Evolutionary conservation across 208 protist genomes (phyloP).

Genomic region (Strigomonas culicis): DNA sequence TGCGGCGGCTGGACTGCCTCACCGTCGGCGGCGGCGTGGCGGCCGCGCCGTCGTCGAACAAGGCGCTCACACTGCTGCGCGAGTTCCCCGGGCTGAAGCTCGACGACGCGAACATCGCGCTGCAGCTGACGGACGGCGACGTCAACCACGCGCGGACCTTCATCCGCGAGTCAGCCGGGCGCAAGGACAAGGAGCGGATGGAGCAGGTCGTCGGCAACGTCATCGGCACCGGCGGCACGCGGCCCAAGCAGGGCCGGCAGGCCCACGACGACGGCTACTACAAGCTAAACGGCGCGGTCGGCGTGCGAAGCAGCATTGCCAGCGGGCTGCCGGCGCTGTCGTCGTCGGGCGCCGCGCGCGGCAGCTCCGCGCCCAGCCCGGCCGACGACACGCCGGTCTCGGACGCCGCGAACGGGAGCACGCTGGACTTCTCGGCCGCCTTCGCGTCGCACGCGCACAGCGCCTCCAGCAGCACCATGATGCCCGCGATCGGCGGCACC

Average conservation of each 20-base stretch:
- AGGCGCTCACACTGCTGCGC: background rate
- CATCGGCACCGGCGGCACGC: conserved; percentile 15
- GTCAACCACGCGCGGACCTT: background rate
- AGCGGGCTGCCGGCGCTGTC: background rate
- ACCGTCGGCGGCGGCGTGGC: background rate
- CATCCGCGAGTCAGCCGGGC: background rate
- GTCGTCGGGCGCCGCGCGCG: background rate
- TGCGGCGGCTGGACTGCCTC: no score
- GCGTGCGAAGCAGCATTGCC: conserved; percentile 15
- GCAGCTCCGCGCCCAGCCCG: background rate
- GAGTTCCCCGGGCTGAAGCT: conserved; percentile 29
- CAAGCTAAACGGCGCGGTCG: conserved; percentile 30
- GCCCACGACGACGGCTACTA: conserved; percentile 20
- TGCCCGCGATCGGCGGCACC: no score
- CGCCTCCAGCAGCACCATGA: background rate
- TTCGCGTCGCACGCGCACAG: no score
- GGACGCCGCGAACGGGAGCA: background rate
- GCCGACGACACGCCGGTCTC: background rate
- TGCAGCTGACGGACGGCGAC: conserved; percentile 9
- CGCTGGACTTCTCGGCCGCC: background rate
- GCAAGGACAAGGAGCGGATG: conserved; percentile 19
- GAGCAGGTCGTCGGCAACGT: conserved; percentile 23
- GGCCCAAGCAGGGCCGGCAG: conserved; percentile 8
- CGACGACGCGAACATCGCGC: conserved; percentile 28
- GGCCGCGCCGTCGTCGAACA: background rate